A percentile compares a stretch with the other conserved stretches of the same genome.
These are phyloP conservation scores for Thalassiosira profunda DNA, from an alignment of 108 stramenopile species.

Conservation along the genomic window DNA sequence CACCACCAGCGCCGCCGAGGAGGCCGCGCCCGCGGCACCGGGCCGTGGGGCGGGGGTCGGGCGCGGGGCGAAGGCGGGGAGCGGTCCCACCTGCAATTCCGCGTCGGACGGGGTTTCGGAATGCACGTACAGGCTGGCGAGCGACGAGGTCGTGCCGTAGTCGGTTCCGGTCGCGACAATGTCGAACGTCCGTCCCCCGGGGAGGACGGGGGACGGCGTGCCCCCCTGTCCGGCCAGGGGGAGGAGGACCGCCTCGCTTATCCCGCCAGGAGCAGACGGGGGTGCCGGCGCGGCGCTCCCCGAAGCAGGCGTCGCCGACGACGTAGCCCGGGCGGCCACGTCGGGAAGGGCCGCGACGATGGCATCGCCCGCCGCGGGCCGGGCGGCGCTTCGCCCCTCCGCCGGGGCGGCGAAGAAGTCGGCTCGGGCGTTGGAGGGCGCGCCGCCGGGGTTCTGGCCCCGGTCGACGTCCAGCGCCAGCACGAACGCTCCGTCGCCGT, in stretches of 20 bases:
- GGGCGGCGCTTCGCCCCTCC: constrained; percentile 3
- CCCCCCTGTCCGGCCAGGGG: constrained; percentile 55
- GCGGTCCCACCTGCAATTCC: constrained; percentile 69
- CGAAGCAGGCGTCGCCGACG: background rate
- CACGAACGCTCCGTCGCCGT: constrained; percentile 63
- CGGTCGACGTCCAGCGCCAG: constrained; percentile 63
- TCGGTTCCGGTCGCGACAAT: constrained; percentile 58
- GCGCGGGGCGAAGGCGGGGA: constrained; percentile 58
- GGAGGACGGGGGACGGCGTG: constrained; percentile 46
- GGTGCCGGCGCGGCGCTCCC: constrained; percentile 18
- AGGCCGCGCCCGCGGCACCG: constrained; percentile 2
- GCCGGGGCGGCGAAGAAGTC: constrained; percentile 13
- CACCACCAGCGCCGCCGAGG: constrained; percentile 38
- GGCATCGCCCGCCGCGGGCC: constrained; percentile 41
- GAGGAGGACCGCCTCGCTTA: constrained; percentile 74
- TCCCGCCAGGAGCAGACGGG: constrained; percentile 57
- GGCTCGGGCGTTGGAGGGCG: constrained; percentile 6
- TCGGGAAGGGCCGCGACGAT: constrained; percentile 70
- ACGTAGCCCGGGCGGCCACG: constrained; percentile 38
- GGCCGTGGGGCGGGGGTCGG: background rate
- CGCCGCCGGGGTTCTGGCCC: background rate
- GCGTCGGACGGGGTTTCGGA: constrained; percentile 83
- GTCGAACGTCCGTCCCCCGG: constrained; percentile 83
- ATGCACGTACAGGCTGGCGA: constrained; percentile 58
- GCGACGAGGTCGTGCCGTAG: constrained; percentile 7